Evolutionary conservation across 2,329 filamentous ascomycete genomes (phyloP).

Genomic region (Sarocladium oryzae): DNA sequence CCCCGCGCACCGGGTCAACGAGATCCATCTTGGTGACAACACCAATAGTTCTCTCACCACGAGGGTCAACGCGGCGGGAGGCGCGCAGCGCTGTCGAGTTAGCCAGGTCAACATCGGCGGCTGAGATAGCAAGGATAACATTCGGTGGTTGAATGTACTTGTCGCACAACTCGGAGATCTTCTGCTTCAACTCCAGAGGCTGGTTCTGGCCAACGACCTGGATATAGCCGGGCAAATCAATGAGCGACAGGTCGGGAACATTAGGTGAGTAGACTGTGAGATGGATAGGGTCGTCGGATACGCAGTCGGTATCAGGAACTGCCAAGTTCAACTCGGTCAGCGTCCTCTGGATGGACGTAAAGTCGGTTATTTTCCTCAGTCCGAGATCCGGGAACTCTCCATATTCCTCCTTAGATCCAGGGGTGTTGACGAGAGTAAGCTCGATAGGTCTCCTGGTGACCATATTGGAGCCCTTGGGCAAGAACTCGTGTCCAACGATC

Average conservation of each 20-base stretch:
- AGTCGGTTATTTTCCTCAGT: conserved; percentile 84
- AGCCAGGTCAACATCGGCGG: conserved; percentile 92
- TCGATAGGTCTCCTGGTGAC: conserved; percentile 94
- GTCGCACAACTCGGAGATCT: conserved; percentile 92
- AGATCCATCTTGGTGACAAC: conserved; percentile 99
- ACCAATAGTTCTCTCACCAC: conserved; percentile 92
- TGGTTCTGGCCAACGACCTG: conserved; percentile 91
- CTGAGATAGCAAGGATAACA: conserved; percentile 93
- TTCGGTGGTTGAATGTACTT: conserved; percentile 97
- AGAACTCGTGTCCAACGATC: conserved; percentile 94
- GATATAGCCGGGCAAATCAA: conserved; percentile 95
- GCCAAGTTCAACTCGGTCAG: conserved; percentile 92
- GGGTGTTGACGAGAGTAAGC: conserved; percentile 91
- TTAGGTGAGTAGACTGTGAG: conserved; percentile 92
- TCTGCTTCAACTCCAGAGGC: conserved; percentile 84
- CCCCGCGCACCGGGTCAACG: conserved; percentile 75
- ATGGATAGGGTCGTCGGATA: conserved; percentile 94
- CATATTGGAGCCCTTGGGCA: conserved; percentile 98
- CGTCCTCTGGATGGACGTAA: conserved; percentile 84
- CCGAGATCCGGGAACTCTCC: conserved; percentile 94
- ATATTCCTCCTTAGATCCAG: conserved; percentile 79
- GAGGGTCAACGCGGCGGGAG: conserved; percentile 83
- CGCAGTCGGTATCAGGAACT: conserved; percentile 83
- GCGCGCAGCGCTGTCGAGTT: conserved; percentile 91
- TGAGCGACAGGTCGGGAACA: conserved; percentile 90